These are phyloP conservation scores for Camellia granthamiana DNA, from an alignment of 148 eudicot genomes.

Conservation along the genomic window DNA sequence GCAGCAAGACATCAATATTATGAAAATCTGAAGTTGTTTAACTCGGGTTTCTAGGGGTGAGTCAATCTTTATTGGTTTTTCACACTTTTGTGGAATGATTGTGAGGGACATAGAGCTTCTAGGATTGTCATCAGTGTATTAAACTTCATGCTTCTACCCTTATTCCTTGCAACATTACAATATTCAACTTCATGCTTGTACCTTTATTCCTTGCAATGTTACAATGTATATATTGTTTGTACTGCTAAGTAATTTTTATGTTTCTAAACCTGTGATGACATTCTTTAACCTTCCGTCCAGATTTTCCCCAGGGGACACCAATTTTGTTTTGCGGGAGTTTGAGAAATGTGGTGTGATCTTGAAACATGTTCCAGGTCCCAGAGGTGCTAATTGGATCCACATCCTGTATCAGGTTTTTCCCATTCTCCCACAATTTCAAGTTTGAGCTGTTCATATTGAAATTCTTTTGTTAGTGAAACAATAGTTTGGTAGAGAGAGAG, in stretches of 20 bases:
- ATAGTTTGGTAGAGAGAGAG: too few relatives aligned
- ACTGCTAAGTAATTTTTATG: background rate
- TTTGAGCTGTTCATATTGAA: background rate
- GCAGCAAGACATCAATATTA: background rate
- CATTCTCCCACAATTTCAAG: background rate
- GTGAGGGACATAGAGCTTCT: background rate
- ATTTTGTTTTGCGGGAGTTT: slow-evolving; percentile 85
- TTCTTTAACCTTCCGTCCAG: slow-evolving; percentile 33
- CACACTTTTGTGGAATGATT: background rate
- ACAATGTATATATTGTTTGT: background rate
- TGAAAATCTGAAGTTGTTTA: background rate
- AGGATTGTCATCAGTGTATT: background rate
- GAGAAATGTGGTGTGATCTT: slow-evolving; percentile 88
- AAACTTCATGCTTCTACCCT: background rate
- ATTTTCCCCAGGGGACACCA: slow-evolving; percentile 87
- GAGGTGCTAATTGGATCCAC: slow-evolving; percentile 97
- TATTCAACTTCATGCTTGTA: background rate
- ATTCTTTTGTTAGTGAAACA: background rate
- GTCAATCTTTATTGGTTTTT: background rate
- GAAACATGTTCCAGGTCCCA: slow-evolving; percentile 91
- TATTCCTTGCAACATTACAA: background rate
- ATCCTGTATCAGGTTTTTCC: slow-evolving; percentile 78
- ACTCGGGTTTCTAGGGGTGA: background rate
- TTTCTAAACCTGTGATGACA: background rate
- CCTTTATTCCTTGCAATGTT: background rate